These are phyloP conservation scores for Aspergillus novofumigatus DNA, from an alignment of 2,329 filamentous ascomycete species.

Conservation along the genomic window DNA sequence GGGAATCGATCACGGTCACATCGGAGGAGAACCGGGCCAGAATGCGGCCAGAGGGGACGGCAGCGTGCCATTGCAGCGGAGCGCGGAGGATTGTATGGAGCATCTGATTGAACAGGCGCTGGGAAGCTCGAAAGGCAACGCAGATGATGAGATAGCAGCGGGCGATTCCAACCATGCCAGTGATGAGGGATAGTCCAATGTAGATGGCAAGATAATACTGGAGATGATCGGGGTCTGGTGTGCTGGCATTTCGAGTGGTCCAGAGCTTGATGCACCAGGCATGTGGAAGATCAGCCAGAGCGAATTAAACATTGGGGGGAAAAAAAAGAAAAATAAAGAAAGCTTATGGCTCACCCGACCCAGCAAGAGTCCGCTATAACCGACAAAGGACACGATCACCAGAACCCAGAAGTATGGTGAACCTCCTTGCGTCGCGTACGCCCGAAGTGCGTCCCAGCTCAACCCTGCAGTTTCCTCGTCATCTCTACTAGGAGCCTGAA, in stretches of 20 bases:
- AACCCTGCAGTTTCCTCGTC: conserved; percentile 68
- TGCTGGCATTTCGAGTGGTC: conserved; percentile 30
- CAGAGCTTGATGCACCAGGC: conserved; percentile 49
- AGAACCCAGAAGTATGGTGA: conserved; percentile 58
- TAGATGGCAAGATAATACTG: conserved; percentile 46
- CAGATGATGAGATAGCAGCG: conserved; percentile 47
- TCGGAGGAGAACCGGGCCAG: conserved; percentile 74
- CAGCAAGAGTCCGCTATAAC: conserved; percentile 53
- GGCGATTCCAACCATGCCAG: too few relatives aligned
- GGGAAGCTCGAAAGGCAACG: conserved; percentile 60
- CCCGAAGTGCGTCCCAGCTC: conserved; percentile 64
- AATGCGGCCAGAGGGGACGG: conserved; percentile 69
- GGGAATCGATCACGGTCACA: conserved; percentile 67
- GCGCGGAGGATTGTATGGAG: conserved; percentile 65
- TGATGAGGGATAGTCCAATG: not conserved
- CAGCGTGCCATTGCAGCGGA: conserved; percentile 74
- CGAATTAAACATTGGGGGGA: too few relatives aligned
- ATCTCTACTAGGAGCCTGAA: conserved; percentile 72
- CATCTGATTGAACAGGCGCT: conserved; percentile 62
- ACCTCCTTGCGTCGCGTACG: conserved; percentile 65
- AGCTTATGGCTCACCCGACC: conserved; percentile 38
- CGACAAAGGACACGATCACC: conserved; percentile 52
- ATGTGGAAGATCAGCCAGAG: conserved; percentile 9
- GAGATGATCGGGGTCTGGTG: not conserved
- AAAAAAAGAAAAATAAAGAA: too few relatives aligned